Evolutionary conservation across 352 stramenopile genomes (phyloP), one percentile per base, ranked within the genome.

Genomic region (Pythium aquatile): DNA sequence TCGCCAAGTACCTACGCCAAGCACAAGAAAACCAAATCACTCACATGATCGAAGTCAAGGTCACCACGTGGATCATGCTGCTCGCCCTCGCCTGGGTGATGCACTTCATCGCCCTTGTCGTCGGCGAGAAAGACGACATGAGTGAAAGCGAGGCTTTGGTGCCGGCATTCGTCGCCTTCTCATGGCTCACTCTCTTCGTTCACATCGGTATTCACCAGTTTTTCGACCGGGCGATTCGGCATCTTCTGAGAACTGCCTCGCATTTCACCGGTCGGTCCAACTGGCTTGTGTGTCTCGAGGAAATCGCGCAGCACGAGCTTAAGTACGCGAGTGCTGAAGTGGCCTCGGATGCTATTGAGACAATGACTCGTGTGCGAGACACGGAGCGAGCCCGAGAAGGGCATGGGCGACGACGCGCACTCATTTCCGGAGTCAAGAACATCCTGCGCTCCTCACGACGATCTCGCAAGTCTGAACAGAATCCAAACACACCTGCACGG

Each of bases 31-130:
- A 58, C 42, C 65, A 72, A 35, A 72, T 72, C 54, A 53, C 53
- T 5, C 65, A 72, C 48, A 55, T 72, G 54, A 67, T 72, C 55
- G 65, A 72, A 17, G 47, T 72, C 28, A 60, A 72, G 24, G n/a
- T 72, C 30, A 62, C 65, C 14, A 60, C 51, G 63, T 69, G 63
- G 63, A 53, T 69, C 28, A n/a, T 69, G n/a, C 26, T 69, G 49
- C 49, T 69, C 39, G n/a, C 39, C 5, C 20, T 65, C n/a, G 60
- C 42, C 26, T 69, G 56, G 32, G 48, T 20, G 3, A 54, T 65
- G 29, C 46, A 65, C 32, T 28, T 55, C 1, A 16, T 39, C 11
- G 29, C 60, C 20, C 29, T 54, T 5, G 16, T 35, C 5, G 14
- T 69, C n/a, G 55, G 58, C 10, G 20, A 17, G 3, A 24, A 53